Percentiles rank a stretch among this genome's conserved stretches.
Conservation (phyloP, 2,329 filamentous ascomycete species). For the Aquanectria penicillioides region DNA sequence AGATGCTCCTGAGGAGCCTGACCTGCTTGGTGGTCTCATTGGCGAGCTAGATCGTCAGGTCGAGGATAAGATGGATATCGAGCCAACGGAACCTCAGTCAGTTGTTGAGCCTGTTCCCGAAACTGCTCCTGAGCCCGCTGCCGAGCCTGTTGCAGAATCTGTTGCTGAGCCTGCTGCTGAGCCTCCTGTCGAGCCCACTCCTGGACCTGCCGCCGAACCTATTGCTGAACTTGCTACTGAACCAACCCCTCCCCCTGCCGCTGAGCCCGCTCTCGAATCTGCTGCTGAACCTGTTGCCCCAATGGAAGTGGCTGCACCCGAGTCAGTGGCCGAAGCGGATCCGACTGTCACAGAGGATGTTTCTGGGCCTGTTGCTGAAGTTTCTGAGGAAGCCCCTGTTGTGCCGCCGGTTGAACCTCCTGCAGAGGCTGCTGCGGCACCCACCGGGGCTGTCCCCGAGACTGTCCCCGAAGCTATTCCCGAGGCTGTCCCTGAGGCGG, state of each 20-base stretch:
- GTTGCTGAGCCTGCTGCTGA: constrained; percentile 10
- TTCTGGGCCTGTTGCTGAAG: background rate
- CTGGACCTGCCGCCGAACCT: constrained; percentile 8
- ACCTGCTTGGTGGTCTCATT: constrained; percentile 58
- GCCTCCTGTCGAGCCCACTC: background rate
- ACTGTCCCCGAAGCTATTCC: background rate
- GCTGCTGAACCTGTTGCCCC: background rate
- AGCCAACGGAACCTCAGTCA: background rate
- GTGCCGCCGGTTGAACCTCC: constrained; percentile 1
- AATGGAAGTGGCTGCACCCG: no score
- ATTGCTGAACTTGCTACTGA: constrained; percentile 1
- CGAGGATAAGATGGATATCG: constrained; percentile 12
- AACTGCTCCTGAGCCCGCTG: constrained; percentile 11
- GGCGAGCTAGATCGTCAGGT: constrained; percentile 55
- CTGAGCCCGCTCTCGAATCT: constrained; percentile 5
- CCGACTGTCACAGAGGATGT: background rate
- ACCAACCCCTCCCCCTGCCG: constrained; percentile 1
- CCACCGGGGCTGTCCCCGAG: background rate
- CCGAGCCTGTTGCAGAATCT: constrained; percentile 18
- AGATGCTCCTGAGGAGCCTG: constrained; percentile 49
- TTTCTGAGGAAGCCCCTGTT: background rate
- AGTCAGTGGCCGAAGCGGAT: background rate
- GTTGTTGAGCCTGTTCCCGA: constrained; percentile 1
- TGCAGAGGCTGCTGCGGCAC: background rate
- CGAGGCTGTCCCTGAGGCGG: background rate